phyloP scores from a whole-genome alignment of 2,329 filamentous ascomycete genomes.

The Pseudocercospora cruenta region DNA sequence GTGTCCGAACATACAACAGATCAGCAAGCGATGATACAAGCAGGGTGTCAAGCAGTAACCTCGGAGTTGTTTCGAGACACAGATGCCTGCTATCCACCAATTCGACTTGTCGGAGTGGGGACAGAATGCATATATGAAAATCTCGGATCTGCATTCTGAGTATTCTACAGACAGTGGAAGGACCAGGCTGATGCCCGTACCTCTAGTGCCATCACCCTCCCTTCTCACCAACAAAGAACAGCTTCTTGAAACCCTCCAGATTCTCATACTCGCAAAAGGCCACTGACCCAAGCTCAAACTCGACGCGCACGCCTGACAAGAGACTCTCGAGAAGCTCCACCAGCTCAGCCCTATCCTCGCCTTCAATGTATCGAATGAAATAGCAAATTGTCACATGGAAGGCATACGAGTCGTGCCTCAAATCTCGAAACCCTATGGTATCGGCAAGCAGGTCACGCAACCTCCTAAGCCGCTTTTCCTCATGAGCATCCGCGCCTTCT shows the following conservation, averaged over 20 bases:
- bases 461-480: background rate
- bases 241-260: background rate
- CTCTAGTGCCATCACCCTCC: too few species aligned
- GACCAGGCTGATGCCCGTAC: too few species aligned
- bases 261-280: conserved; percentile 3
- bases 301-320: background rate
- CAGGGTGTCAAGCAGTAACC: too few species aligned
- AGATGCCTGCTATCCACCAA: too few species aligned
- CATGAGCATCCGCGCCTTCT: background rate
- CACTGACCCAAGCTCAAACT: conserved; percentile 5
- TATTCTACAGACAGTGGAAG: too few species aligned
- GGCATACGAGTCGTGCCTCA: background rate
- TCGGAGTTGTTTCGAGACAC: too few species aligned
- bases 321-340: background rate
- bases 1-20: too few species aligned
- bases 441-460: conserved; percentile 9
- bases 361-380: background rate
- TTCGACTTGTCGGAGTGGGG: too few species aligned
- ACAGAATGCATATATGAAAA: too few species aligned
- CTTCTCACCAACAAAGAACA: background rate
- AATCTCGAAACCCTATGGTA: background rate
- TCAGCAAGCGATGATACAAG: too few species aligned
- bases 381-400: conserved; percentile 6
- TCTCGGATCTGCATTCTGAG: too few species aligned
- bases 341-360: background rate